These are phyloP conservation scores for Trametes maxima DNA, from an alignment of 768 basidiomycete species.

Conservation along the genomic window DNA sequence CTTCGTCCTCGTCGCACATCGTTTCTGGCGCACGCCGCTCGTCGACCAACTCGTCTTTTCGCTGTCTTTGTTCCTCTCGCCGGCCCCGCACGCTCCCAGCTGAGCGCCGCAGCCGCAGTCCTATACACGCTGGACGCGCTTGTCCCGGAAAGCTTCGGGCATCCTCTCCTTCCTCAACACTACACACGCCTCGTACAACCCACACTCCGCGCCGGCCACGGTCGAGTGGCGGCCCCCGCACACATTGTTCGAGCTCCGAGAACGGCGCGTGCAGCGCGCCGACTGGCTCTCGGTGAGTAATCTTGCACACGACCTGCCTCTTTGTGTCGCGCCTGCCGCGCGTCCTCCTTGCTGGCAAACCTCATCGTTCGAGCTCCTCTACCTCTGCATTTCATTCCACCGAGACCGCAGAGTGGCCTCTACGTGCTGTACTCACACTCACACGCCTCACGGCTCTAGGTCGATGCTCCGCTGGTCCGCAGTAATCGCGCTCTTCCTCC, in stretches of 20 bases:
- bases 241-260: neutral
- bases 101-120: conserved; percentile 3
- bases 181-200: neutral
- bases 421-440: neutral
- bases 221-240: neutral
- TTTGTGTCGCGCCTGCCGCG: neutral
- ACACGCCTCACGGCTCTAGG: neutral
- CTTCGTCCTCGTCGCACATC: neutral
- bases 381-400: too few relatives aligned
- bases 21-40: neutral
- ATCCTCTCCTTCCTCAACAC: conserved; percentile 12
- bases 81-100: conserved; percentile 2
- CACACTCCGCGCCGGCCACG: neutral
- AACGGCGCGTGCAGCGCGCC: neutral
- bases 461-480: conserved; percentile 9
- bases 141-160: conserved; percentile 15
- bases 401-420: too few relatives aligned
- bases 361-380: too few relatives aligned
- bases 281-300: conserved; percentile 6
- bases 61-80: conserved; percentile 7
- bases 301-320: too few relatives aligned
- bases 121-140: conserved; percentile 17
- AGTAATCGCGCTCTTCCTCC: neutral
- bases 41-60: conserved; percentile 6
- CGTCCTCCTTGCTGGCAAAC: neutral